phyloP scores from a whole-genome alignment of 208 protist species.

The Trypanosoma melophagium region DNA sequence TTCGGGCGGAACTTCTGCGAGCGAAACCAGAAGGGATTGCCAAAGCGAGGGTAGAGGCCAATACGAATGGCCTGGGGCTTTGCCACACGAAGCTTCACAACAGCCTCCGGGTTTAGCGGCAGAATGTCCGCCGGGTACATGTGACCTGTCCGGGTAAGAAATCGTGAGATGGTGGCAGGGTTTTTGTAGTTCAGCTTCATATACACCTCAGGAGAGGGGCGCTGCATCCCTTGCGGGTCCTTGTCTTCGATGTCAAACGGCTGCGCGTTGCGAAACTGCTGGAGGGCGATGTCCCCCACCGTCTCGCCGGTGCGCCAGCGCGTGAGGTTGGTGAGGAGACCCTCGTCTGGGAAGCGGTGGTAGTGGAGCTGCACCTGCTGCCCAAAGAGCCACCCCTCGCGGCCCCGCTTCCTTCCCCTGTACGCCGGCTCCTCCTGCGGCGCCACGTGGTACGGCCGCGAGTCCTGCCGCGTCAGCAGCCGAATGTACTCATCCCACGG shows the following conservation, averaged over 20 bases:
- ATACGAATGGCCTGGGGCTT: constrained; percentile 85
- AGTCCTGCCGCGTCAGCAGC: constrained; percentile 75
- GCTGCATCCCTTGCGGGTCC: constrained; percentile 79
- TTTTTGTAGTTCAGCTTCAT: constrained; percentile 95
- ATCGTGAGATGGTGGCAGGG: constrained; percentile 85
- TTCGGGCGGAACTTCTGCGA: constrained; percentile 80
- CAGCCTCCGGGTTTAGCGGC: constrained; percentile 83
- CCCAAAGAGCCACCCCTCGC: constrained; percentile 86
- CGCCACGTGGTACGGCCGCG: constrained; percentile 67
- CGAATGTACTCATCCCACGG: constrained; percentile 85
- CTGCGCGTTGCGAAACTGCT: constrained; percentile 91
- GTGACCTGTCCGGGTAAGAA: constrained; percentile 85
- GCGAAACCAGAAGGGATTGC: constrained; percentile 90
- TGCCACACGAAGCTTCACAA: constrained; percentile 76
- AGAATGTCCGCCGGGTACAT: constrained; percentile 89
- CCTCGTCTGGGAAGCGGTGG: constrained; percentile 86
- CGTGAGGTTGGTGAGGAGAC: constrained; percentile 82
- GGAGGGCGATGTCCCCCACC: constrained; percentile 80
- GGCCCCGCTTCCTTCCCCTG: constrained; percentile 76
- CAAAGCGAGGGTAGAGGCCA: constrained; percentile 87
- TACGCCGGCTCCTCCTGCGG: constrained; percentile 83
- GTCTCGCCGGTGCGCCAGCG: constrained; percentile 86
- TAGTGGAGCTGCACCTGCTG: constrained; percentile 91
- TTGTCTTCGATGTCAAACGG: constrained; percentile 86
- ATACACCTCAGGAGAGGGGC: constrained; percentile 80